phyloP scores from a whole-genome alignment of 148 eudicot genomes.

The Arctostaphylos glauca region DNA sequence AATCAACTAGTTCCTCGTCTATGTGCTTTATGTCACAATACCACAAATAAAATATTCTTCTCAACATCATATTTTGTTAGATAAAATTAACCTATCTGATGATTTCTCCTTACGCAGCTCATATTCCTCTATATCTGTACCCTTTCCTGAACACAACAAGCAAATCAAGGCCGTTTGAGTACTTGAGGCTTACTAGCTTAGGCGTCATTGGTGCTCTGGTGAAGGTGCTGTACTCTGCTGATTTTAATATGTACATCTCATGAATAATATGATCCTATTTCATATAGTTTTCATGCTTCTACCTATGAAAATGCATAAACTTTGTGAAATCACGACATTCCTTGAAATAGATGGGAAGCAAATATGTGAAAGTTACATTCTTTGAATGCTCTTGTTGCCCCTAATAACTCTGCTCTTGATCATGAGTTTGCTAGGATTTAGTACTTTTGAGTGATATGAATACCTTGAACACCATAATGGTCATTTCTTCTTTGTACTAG shows the following conservation, averaged over 20 bases:
- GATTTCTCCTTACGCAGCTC: constrained; percentile 60
- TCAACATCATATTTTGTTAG: neutral
- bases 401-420: constrained; percentile 8
- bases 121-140: constrained; percentile 89
- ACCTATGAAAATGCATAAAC: neutral
- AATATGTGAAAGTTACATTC: neutral
- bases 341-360: neutral
- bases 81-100: constrained; percentile 3
- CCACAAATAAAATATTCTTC: neutral
- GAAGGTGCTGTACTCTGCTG: constrained; percentile 47
- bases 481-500: constrained; percentile 37
- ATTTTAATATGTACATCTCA: neutral
- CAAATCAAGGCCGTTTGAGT: constrained; percentile 98
- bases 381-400: neutral
- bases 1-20: neutral
- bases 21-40: neutral
- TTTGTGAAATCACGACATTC: neutral
- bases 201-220: constrained; percentile 97
- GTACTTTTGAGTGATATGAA: neutral
- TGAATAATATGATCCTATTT: neutral
- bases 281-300: neutral
- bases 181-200: constrained; percentile 87
- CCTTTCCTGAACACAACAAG: constrained; percentile 96
- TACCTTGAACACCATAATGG: neutral
- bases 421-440: neutral